Conservation (phyloP, 306 rosid genomes). For the Leucaena leucocephala region DNA sequence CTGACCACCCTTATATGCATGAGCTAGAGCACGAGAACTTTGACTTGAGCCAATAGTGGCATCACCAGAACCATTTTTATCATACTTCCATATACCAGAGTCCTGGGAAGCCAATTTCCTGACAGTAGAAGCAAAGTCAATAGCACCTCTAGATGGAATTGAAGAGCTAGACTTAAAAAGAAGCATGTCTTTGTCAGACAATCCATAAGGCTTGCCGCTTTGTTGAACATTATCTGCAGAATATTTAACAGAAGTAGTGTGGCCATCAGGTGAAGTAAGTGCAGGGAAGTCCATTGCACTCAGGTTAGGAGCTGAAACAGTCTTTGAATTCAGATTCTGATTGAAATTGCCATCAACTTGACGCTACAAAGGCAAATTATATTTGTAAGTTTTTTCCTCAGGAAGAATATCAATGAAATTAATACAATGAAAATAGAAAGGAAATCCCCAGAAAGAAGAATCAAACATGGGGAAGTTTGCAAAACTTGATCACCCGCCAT, state of each 20-base stretch:
- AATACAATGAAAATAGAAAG: slow-evolving; percentile 21
- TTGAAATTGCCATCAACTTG: slow-evolving; percentile 83
- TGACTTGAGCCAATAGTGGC: slow-evolving; percentile 80
- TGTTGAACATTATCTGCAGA: slow-evolving; percentile 73
- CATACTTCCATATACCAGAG: slow-evolving; percentile 90
- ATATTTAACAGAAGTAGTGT: slow-evolving; percentile 57
- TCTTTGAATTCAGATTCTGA: slow-evolving; percentile 76
- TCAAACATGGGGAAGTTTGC: neutral
- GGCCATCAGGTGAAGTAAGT: slow-evolving; percentile 64
- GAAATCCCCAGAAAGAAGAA: slow-evolving; percentile 27
- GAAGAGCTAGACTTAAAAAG: slow-evolving; percentile 77
- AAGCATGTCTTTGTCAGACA: slow-evolving; percentile 75
- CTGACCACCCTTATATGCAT: slow-evolving; percentile 66
- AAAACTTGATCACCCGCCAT: slow-evolving; percentile 15
- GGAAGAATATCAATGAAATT: slow-evolving; percentile 25
- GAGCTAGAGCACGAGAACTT: slow-evolving; percentile 62
- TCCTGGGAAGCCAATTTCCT: slow-evolving; percentile 91
- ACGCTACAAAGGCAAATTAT: slow-evolving; percentile 55
- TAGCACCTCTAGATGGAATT: slow-evolving; percentile 69
- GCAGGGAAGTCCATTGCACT: slow-evolving; percentile 86
- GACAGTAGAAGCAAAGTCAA: slow-evolving; percentile 93
- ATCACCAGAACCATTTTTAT: slow-evolving; percentile 73
- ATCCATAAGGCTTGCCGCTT: slow-evolving; percentile 57
- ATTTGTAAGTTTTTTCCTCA: slow-evolving; percentile 11
- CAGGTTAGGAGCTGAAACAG: slow-evolving; percentile 73